Evolutionary conservation across 1,139 yeast species (phyloP).

Genomic region (Candida mesenterica): DNA sequence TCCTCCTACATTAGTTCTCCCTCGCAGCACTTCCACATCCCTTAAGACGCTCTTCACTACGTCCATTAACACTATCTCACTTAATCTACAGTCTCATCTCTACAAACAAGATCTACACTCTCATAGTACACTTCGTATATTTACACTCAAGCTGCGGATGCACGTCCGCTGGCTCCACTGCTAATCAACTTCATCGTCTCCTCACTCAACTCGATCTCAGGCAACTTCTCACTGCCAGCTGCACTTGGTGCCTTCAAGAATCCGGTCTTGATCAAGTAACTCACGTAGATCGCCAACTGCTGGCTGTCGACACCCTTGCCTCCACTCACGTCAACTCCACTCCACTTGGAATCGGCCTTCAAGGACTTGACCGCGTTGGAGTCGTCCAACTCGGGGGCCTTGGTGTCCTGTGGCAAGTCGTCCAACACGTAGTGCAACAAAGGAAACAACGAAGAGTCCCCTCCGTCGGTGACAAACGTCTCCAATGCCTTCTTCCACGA

Average conservation of each 20-base stretch:
- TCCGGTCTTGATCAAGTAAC: conserved; percentile 77
- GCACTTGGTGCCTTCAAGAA: conserved; percentile 64
- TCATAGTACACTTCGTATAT: no score
- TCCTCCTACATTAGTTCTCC: no score
- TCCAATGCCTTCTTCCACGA: conserved; percentile 80
- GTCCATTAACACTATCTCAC: no score
- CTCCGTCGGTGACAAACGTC: conserved; percentile 62
- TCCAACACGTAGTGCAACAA: conserved; percentile 91
- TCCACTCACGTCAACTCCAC: conserved; percentile 60
- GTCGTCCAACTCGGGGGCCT: conserved; percentile 95
- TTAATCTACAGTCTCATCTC: no score
- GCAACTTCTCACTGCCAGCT: conserved; percentile 47
- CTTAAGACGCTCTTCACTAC: no score
- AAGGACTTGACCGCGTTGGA: conserved; percentile 68
- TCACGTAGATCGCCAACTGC: conserved; percentile 71
- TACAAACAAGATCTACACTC: no score
- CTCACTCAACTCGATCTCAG: conserved; percentile 52
- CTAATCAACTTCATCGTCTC: conserved; percentile 65
- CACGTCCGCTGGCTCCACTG: conserved; percentile 90
- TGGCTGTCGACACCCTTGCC: conserved; percentile 72
- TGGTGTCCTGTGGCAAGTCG: conserved; percentile 83
- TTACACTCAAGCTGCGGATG: conserved; percentile 43
- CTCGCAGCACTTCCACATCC: no score
- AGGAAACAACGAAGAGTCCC: conserved; percentile 88
- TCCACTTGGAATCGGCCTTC: conserved; percentile 55